These are phyloP conservation scores for Psilocybe tampanensis DNA, from an alignment of 768 basidiomycete genomes.

Conservation along the genomic window DNA sequence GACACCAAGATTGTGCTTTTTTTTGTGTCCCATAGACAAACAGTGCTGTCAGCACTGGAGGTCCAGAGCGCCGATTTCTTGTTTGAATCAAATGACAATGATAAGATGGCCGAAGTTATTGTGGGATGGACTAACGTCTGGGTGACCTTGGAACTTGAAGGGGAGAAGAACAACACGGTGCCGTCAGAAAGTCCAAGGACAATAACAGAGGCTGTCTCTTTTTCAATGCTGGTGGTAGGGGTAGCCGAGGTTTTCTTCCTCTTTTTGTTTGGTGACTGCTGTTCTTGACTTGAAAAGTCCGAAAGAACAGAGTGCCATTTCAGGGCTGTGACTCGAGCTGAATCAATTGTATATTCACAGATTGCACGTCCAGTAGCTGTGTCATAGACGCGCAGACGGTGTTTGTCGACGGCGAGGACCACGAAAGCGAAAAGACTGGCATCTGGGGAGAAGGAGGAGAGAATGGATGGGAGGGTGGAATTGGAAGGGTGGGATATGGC, in stretches of 20 bases:
- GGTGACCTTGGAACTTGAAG: conserved; percentile 56
- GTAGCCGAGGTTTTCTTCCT: conserved; percentile 58
- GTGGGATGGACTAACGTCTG: conserved; percentile 57
- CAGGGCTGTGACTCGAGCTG: conserved; percentile 55
- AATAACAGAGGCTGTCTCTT: conserved; percentile 38
- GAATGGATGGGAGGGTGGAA: conserved; percentile 44
- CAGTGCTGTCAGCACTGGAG: conserved; percentile 55
- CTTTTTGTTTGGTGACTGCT: conserved; percentile 49
- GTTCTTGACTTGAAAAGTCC: conserved; percentile 19
- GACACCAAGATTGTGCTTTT: conserved; percentile 48
- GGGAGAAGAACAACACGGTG: conserved; percentile 60
- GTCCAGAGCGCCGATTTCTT: conserved; percentile 50
- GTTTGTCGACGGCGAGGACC: conserved; percentile 71
- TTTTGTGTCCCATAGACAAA: conserved; percentile 60
- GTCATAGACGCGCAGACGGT: conserved; percentile 68
- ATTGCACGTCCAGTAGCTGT: conserved; percentile 54
- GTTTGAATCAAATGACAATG: conserved; percentile 39
- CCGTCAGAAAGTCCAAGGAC: conserved; percentile 66
- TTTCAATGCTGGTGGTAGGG: conserved; percentile 27
- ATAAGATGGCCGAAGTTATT: conserved; percentile 54
- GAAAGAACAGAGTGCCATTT: conserved; percentile 47
- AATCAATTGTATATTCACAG: conserved; percentile 59
- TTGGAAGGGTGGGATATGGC: conserved; percentile 57
- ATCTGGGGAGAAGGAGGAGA: conserved; percentile 63
- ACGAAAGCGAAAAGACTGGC: conserved; percentile 60